Evolutionary conservation across 1,284 basidiomycete genomes (phyloP).

Genomic region (Malassezia cuniculi): DNA sequence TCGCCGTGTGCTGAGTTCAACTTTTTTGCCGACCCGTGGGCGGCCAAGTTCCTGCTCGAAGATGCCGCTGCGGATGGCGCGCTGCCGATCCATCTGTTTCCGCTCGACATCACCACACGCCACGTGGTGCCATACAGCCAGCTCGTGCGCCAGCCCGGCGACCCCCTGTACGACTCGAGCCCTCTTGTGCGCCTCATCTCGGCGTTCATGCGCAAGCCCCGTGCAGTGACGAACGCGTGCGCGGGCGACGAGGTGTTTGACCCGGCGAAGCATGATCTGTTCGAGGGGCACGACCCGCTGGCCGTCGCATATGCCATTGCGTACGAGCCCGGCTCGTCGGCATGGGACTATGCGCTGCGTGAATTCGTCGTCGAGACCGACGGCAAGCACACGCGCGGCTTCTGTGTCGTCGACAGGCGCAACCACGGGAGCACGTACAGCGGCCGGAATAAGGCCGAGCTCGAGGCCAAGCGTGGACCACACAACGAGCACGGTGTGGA

Average conservation of each 20-base stretch:
- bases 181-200: slow-evolving; percentile 22
- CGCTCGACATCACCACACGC: slow-evolving; percentile 30
- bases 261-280: slow-evolving; percentile 27
- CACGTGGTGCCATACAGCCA: slow-evolving; percentile 33
- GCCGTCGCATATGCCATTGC: slow-evolving; percentile 38
- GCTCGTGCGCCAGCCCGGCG: slow-evolving; percentile 17
- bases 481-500: slow-evolving; percentile 13
- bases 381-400: slow-evolving; percentile 31
- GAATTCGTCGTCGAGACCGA: slow-evolving; percentile 32
- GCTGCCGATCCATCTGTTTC: slow-evolving; percentile 29
- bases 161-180: slow-evolving; percentile 7
- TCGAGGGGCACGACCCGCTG: slow-evolving; percentile 38
- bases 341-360: slow-evolving; percentile 18
- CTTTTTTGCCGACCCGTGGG: slow-evolving; percentile 80
- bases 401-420: slow-evolving; percentile 30
- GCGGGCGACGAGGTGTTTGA: slow-evolving; percentile 25
- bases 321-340: slow-evolving; percentile 1
- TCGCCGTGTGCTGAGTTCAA: slow-evolving; percentile 65
- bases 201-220: slow-evolving; percentile 28
- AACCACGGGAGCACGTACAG: slow-evolving; percentile 9
- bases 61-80: slow-evolving; percentile 15
- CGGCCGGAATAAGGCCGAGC: slow-evolving; percentile 16
- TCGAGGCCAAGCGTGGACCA: slow-evolving; percentile 16
- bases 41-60: slow-evolving; percentile 49
- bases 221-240: slow-evolving; percentile 33